phyloP scores from a whole-genome alignment of 495 filamentous ascomycete species.

The Echria macrotheca region DNA sequence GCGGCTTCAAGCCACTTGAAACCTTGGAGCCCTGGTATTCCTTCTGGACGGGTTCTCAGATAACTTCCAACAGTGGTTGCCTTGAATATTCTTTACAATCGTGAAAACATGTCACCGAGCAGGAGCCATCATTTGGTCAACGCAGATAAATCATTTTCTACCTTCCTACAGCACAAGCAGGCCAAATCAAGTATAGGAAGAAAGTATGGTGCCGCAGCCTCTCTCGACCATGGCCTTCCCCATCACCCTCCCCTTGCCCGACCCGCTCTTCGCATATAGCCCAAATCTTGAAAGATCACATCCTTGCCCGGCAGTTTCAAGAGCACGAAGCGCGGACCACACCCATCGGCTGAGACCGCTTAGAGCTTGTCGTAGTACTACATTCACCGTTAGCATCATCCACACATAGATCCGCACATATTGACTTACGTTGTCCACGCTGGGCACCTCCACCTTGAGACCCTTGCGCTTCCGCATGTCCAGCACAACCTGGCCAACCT shows the following conservation, averaged over 20 bases:
- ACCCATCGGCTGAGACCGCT: conserved; percentile 32
- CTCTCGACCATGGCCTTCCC: conserved; percentile 19
- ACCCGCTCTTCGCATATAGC: conserved; percentile 11
- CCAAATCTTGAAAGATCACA: conserved; percentile 9
- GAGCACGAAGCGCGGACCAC: conserved; percentile 34
- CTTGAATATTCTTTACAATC: too few relatives aligned
- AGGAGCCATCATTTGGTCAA: conserved; percentile 2
- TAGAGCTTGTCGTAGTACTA: conserved; percentile 99
- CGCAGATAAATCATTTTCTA: conserved; percentile 22
- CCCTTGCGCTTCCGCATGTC: conserved; percentile 98
- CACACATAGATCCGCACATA: too few relatives aligned
- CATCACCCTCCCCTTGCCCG: conserved; percentile 12
- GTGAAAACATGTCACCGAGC: too few relatives aligned
- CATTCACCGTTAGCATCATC: conserved; percentile 53
- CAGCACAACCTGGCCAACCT: conserved; percentile 78
- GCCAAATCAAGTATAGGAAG: conserved; percentile 19
- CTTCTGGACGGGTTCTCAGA: too few relatives aligned
- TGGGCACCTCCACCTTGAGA: conserved; percentile 90
- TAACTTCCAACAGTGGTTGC: too few relatives aligned
- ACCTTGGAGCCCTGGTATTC: too few relatives aligned
- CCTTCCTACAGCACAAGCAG: conserved; percentile 25
- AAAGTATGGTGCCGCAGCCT: conserved; percentile 13
- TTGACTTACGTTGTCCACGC: conserved; percentile 86
- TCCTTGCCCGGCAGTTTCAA: conserved; percentile 20
- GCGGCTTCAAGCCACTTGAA: too few relatives aligned